Conservation (phyloP, 2,329 filamentous ascomycete species). For the Penicillium hordei region DNA sequence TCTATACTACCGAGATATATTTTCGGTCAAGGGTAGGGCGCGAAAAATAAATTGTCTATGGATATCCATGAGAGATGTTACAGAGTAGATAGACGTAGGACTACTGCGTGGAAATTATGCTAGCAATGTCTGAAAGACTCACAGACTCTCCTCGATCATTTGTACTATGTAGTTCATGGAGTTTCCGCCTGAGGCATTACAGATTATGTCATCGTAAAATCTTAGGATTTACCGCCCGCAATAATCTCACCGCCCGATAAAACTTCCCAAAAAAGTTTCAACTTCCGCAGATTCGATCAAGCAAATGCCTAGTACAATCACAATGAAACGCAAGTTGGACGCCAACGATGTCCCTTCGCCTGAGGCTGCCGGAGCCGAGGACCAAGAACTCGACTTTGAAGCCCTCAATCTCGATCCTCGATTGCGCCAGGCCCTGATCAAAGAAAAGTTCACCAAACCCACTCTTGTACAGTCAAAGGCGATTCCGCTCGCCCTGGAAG, state of each 20-base stretch:
- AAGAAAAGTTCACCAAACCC: slow-evolving; percentile 79
- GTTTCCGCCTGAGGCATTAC: slow-evolving; percentile 1
- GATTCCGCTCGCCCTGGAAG: slow-evolving; percentile 82
- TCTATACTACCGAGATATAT: neutral
- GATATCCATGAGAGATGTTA: neutral
- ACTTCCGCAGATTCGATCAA: slow-evolving; percentile 11
- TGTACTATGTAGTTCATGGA: neutral
- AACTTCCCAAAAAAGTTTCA: slow-evolving; percentile 29
- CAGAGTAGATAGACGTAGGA: neutral
- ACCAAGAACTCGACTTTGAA: slow-evolving; percentile 62
- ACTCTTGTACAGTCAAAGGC: slow-evolving; percentile 86
- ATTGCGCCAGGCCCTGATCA: slow-evolving; percentile 79
- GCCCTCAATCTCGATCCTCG: slow-evolving; percentile 79
- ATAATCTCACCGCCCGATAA: slow-evolving; percentile 38
- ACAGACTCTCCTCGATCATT: neutral
- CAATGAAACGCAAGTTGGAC: slow-evolving; percentile 54
- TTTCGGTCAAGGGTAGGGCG: neutral
- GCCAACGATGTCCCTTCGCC: slow-evolving; percentile 48
- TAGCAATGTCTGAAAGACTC: neutral
- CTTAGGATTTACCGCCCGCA: slow-evolving; percentile 24
- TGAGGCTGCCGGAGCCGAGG: slow-evolving; percentile 29
- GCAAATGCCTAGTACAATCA: slow-evolving; percentile 19
- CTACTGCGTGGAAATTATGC: neutral
- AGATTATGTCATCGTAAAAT: slow-evolving; percentile 6
- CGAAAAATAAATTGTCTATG: neutral